Evolutionary conservation across 2,329 filamentous ascomycete genomes (phyloP).

Genomic region (Aureobasidium sp.): DNA sequence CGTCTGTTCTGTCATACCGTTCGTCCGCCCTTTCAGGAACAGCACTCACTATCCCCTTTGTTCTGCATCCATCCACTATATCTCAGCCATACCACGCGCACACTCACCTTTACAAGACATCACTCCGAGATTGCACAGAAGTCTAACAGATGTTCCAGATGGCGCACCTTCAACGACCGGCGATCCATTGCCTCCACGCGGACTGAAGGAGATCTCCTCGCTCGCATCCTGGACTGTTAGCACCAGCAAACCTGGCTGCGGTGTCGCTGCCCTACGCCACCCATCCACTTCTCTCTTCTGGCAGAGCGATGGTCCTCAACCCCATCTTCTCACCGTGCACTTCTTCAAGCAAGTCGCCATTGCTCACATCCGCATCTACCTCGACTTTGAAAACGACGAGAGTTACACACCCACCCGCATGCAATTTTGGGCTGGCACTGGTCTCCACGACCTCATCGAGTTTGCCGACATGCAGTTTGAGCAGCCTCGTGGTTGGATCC

Average conservation of each 20-base stretch:
- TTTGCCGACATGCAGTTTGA: constrained; percentile 74
- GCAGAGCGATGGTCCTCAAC: constrained; percentile 82
- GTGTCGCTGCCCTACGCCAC: constrained; percentile 65
- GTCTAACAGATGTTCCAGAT: background rate
- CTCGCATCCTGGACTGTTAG: constrained; percentile 77
- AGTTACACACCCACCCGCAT: constrained; percentile 95
- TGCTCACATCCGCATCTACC: constrained; percentile 68
- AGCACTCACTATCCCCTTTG: background rate
- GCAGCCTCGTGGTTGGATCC: constrained; percentile 81
- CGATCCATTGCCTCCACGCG: constrained; percentile 28
- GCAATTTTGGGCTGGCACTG: constrained; percentile 78
- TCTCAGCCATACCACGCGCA: background rate
- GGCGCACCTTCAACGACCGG: background rate
- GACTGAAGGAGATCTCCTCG: constrained; percentile 75
- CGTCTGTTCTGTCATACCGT: background rate
- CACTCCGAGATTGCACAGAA: background rate
- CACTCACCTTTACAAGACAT: background rate
- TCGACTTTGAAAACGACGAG: constrained; percentile 90
- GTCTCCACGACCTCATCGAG: constrained; percentile 82
- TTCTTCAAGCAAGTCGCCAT: constrained; percentile 78
- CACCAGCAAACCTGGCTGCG: constrained; percentile 71
- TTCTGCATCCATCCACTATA: background rate
- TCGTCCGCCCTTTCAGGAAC: background rate
- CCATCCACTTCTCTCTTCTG: constrained; percentile 68
- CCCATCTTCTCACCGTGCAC: constrained; percentile 74